A percentile compares a stretch with the other conserved stretches of the same genome.
Evolutionary conservation across 108 stramenopile genomes (phyloP).

Genomic region (Cyclotella kingstonii): DNA sequence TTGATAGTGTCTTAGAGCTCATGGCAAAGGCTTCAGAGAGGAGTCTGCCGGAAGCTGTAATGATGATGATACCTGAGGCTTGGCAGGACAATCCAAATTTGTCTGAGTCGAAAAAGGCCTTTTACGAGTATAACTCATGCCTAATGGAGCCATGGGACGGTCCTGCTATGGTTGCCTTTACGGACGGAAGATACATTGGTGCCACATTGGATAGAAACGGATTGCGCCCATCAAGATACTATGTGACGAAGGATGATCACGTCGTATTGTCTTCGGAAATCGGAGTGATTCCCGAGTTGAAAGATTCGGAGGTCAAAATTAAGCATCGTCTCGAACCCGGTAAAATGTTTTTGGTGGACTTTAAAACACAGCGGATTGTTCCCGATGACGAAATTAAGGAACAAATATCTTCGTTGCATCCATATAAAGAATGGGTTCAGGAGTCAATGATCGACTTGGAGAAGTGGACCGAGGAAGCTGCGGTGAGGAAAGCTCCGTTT

Average conservation of each 20-base stretch:
- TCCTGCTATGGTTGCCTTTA: slow-evolving; percentile 98
- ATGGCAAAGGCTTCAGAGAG: slow-evolving; percentile 89
- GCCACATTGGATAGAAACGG: slow-evolving; percentile 95
- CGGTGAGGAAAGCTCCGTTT: slow-evolving; percentile 45
- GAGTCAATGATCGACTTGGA: slow-evolving; percentile 72
- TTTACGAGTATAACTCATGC: slow-evolving; percentile 97
- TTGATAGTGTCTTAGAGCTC: slow-evolving; percentile 93
- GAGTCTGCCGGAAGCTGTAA: slow-evolving; percentile 87
- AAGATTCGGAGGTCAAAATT: slow-evolving; percentile 80
- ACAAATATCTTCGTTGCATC: slow-evolving; percentile 76
- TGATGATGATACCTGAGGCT: slow-evolving; percentile 97
- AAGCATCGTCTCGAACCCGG: slow-evolving; percentile 97
- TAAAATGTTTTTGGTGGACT: slow-evolving; percentile 97
- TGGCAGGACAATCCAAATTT: slow-evolving; percentile 95
- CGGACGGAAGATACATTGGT: slow-evolving; percentile 93
- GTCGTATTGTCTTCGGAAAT: slow-evolving; percentile 94
- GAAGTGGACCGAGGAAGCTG: slow-evolving; percentile 63
- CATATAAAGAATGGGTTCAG: slow-evolving; percentile 92
- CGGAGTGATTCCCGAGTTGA: slow-evolving; percentile 89
- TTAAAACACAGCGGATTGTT: slow-evolving; percentile 90
- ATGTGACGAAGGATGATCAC: slow-evolving; percentile 95
- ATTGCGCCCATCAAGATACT: slow-evolving; percentile 93
- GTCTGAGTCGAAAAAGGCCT: slow-evolving; percentile 89
- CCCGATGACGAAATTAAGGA: slow-evolving; percentile 97
- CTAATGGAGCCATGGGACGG: slow-evolving; percentile 99